phyloP scores from a whole-genome alignment of 768 basidiomycete species.

The Porpolomopsis calyptriformis region DNA sequence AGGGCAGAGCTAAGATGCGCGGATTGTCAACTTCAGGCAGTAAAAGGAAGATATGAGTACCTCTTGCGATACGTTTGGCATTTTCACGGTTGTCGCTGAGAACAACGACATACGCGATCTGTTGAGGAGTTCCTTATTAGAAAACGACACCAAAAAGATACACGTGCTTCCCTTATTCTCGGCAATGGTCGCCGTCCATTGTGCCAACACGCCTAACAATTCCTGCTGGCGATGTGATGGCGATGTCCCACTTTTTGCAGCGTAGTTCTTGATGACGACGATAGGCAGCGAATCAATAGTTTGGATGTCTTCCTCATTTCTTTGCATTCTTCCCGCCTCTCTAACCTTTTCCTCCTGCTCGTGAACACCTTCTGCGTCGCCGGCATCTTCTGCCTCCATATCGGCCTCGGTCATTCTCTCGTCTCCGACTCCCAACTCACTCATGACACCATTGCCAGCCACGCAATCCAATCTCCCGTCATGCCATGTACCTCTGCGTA shows the following conservation, averaged over 20 bases:
- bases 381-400: constrained; percentile 6
- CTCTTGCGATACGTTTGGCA: constrained; percentile 72
- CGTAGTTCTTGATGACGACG: constrained; percentile 77
- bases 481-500: constrained; percentile 65
- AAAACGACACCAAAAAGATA: neutral
- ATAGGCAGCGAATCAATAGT: constrained; percentile 64
- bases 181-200: constrained; percentile 76
- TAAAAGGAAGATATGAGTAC: constrained; percentile 24
- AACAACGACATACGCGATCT: constrained; percentile 89
- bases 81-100: constrained; percentile 86
- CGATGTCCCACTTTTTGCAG: constrained; percentile 38
- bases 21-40: neutral
- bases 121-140: constrained; percentile 3
- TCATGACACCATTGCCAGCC: constrained; percentile 79
- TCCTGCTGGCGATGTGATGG: constrained; percentile 46
- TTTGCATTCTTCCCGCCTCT: constrained; percentile 17
- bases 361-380: constrained; percentile 1
- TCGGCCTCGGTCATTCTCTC: constrained; percentile 38
- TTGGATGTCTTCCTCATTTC: constrained; percentile 35
- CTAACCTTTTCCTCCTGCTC: constrained; percentile 12
- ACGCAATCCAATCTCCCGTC: constrained; percentile 80
- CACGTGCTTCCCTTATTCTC: constrained; percentile 56
- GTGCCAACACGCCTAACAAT: constrained; percentile 60
- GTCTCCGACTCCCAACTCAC: constrained; percentile 76
- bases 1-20: constrained; percentile 52